Evolutionary conservation across 208 protist genomes (phyloP).

Genomic region (Crithidia bombi): DNA sequence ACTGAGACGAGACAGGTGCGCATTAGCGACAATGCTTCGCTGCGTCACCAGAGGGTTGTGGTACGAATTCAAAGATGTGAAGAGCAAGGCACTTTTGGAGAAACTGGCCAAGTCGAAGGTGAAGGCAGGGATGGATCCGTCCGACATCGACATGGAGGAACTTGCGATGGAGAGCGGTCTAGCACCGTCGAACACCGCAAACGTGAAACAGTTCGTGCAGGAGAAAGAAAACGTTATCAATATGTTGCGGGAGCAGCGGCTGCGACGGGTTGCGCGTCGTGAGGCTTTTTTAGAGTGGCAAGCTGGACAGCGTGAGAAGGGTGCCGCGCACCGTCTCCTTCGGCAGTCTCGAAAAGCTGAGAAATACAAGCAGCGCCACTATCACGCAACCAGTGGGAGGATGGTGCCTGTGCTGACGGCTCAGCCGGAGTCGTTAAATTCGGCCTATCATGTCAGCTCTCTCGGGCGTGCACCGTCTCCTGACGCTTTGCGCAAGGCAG

Average conservation of each 20-base stretch:
- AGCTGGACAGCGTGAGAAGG: conserved; percentile 84
- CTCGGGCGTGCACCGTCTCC: background rate
- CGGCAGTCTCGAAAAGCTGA: conserved; percentile 71
- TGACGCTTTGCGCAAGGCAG: background rate
- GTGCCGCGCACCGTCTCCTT: conserved; percentile 73
- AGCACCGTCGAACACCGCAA: conserved; percentile 16
- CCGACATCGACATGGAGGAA: conserved; percentile 49
- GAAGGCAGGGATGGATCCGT: conserved; percentile 29
- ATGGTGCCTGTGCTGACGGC: conserved; percentile 50
- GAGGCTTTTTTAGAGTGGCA: conserved; percentile 89
- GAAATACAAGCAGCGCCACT: conserved; percentile 79
- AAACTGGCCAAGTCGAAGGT: conserved; percentile 29
- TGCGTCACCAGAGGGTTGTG: conserved; percentile 13
- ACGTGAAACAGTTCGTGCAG: conserved; percentile 29
- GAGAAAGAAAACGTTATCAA: conserved; percentile 47
- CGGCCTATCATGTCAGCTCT: background rate
- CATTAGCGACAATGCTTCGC: conserved; percentile 17
- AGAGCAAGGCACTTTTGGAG: conserved; percentile 29
- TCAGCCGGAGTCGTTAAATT: background rate
- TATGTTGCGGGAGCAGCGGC: conserved; percentile 64
- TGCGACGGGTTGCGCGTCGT: conserved; percentile 59
- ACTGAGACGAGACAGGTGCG: background rate
- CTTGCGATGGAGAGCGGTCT: conserved; percentile 49
- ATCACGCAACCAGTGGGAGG: conserved; percentile 60
- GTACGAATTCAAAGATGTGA: conserved; percentile 38